These are phyloP conservation scores for Monoraphidium neglectum DNA, from an alignment of 139 green algal species.

Conservation along the genomic window DNA sequence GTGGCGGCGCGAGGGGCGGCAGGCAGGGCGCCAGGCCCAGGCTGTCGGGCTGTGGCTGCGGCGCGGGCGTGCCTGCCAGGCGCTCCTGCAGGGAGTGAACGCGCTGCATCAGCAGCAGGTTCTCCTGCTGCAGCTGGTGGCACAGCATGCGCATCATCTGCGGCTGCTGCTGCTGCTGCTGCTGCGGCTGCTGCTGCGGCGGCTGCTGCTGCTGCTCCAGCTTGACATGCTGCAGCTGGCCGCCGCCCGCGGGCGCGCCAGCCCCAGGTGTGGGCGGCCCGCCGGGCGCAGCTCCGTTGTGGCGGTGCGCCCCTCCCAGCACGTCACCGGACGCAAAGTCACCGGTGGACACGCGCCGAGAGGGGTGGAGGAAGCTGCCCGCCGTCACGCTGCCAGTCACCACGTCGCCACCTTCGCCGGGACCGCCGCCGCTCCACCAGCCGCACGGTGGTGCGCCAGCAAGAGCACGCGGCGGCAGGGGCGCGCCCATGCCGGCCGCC, in stretches of 20 bases:
- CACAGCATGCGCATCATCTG: slow-evolving; percentile 9
- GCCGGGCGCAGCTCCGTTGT: neutral
- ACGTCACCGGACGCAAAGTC: too few species aligned
- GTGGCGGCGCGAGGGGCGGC: too few species aligned
- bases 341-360: too few species aligned
- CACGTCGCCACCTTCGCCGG: neutral
- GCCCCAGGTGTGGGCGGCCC: slow-evolving; percentile 2
- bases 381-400: neutral
- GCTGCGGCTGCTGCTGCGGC: too few species aligned
- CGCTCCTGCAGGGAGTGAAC: slow-evolving; percentile 19
- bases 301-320: neutral
- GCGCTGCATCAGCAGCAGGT: slow-evolving; percentile 15
- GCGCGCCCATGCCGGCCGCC: too few species aligned
- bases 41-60: too few species aligned
- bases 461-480: neutral
- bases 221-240: neutral
- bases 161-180: neutral
- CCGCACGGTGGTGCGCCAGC: neutral
- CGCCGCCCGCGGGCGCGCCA: slow-evolving; percentile 1
- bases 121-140: slow-evolving; percentile 32
- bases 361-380: too few species aligned
- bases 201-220: too few species aligned
- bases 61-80: neutral
- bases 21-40: too few species aligned
- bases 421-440: neutral